Conservation (phyloP, 345 rosid genomes). For the Dimocarpus longan region DNA sequence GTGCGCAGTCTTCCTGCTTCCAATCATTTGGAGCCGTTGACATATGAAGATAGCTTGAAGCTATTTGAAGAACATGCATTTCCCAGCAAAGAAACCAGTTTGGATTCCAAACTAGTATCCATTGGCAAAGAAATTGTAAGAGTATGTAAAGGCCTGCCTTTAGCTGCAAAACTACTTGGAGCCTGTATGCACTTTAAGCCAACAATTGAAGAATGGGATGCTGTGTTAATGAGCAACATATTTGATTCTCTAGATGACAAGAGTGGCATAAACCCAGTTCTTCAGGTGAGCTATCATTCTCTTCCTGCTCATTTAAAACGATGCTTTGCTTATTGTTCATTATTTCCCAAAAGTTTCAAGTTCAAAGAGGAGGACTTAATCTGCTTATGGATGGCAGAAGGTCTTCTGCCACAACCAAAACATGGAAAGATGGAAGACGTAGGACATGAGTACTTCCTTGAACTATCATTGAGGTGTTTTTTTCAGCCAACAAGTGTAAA, state of each 20-base stretch:
- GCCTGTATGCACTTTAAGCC: background rate
- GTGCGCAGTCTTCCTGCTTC: background rate
- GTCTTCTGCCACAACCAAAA: background rate
- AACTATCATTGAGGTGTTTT: slow-evolving; percentile 17
- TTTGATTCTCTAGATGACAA: background rate
- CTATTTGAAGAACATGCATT: slow-evolving; percentile 26
- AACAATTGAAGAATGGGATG: slow-evolving; percentile 5
- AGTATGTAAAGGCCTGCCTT: slow-evolving; percentile 22
- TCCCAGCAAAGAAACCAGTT: background rate
- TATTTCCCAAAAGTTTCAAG: slow-evolving; percentile 23
- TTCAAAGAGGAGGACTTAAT: slow-evolving; percentile 19
- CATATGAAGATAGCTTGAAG: slow-evolving; percentile 18
- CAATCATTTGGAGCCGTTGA: slow-evolving; percentile 7
- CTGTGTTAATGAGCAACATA: slow-evolving; percentile 14
- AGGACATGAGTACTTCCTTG: slow-evolving; percentile 8
- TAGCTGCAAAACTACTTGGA: slow-evolving; percentile 27
- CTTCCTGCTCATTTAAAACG: slow-evolving; percentile 29
- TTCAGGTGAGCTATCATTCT: slow-evolving; percentile 26
- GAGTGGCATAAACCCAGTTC: background rate
- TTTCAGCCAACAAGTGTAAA: slow-evolving; percentile 7
- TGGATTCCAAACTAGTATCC: background rate
- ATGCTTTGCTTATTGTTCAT: slow-evolving; percentile 29
- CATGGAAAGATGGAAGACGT: slow-evolving; percentile 12
- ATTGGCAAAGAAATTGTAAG: slow-evolving; percentile 20
- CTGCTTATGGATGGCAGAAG: slow-evolving; percentile 38